A percentile compares a stretch with the other conserved stretches of the same genome.
phyloP scores from a whole-genome alignment of 176 grass and related monocot genomes.

The Triticum timopheevii region DNA sequence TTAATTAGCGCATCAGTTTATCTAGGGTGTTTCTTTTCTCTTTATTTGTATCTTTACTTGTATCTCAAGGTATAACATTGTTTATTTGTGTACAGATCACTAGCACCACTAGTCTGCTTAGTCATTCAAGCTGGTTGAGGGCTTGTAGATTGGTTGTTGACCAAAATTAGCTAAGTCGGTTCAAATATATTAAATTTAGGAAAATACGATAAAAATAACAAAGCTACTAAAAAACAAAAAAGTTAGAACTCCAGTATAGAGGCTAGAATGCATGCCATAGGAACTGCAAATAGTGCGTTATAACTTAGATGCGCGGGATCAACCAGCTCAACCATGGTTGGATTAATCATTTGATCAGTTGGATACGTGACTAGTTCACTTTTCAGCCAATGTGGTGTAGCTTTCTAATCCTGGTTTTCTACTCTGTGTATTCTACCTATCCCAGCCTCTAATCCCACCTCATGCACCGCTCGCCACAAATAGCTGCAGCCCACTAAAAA shows the following conservation, averaged over 20 bases:
- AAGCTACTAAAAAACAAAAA: not conserved
- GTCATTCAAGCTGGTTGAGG: conserved; percentile 11
- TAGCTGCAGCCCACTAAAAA: not conserved
- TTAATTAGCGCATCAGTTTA: conserved; percentile 3
- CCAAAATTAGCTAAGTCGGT: not conserved
- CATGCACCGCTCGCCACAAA: not conserved
- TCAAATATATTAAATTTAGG: not conserved
- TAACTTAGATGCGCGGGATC: not conserved
- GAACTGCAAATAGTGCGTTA: not conserved
- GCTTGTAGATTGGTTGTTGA: not conserved
- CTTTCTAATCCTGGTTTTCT: too few relatives aligned
- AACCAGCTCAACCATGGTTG: not conserved
- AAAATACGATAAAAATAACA: not conserved
- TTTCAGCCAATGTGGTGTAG: not conserved
- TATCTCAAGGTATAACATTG: not conserved
- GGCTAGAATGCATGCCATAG: not conserved
- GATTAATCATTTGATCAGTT: not conserved
- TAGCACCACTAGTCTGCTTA: conserved; percentile 7
- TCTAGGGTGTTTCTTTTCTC: conserved; percentile 1
- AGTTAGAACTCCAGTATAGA: not conserved
- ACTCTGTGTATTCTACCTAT: not conserved
- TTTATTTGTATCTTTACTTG: conserved; percentile 10
- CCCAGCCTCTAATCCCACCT: not conserved
- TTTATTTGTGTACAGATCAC: conserved; percentile 3
- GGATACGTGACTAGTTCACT: not conserved